A percentile compares a stretch with the other conserved stretches of the same genome.
These are phyloP conservation scores for Blastocystis sp. DNA, from an alignment of 352 stramenopile genomes.

Conservation along the genomic window DNA sequence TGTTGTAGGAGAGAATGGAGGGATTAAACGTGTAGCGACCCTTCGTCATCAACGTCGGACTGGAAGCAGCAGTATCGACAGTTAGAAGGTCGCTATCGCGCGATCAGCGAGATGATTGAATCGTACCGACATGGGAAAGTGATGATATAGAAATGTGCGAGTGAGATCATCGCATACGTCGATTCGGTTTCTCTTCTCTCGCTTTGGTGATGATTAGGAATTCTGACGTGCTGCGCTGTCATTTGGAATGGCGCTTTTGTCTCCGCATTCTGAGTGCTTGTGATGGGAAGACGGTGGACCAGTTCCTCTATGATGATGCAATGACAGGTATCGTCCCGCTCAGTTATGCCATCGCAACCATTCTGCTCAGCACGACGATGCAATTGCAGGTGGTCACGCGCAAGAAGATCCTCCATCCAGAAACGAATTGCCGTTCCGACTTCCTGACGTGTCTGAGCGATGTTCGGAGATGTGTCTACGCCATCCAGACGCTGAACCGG, in stretches of 20 bases:
- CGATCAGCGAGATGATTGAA: background rate
- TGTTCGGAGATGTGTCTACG: background rate
- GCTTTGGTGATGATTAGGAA: too few relatives aligned
- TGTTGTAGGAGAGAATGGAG: too few relatives aligned
- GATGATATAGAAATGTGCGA: too few relatives aligned
- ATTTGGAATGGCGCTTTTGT: background rate
- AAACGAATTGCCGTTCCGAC: background rate
- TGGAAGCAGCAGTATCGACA: background rate
- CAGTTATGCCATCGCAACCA: background rate
- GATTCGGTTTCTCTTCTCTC: too few relatives aligned
- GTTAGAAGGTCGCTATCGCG: background rate
- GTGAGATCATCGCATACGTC: too few relatives aligned
- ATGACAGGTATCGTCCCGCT: background rate
- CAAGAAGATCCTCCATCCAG: background rate
- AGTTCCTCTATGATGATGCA: background rate
- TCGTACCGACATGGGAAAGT: too few relatives aligned
- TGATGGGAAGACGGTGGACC: background rate
- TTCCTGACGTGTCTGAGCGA: background rate
- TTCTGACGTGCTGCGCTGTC: background rate
- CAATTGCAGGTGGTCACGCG: background rate
- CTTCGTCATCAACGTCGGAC: background rate
- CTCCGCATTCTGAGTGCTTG: background rate
- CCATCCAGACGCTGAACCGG: background rate
- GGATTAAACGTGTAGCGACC: too few relatives aligned
- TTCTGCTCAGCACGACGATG: constrained; percentile 17